Evolutionary conservation across 106 monocot genomes (phyloP).

Genomic region (Triglochin maritima): DNA sequence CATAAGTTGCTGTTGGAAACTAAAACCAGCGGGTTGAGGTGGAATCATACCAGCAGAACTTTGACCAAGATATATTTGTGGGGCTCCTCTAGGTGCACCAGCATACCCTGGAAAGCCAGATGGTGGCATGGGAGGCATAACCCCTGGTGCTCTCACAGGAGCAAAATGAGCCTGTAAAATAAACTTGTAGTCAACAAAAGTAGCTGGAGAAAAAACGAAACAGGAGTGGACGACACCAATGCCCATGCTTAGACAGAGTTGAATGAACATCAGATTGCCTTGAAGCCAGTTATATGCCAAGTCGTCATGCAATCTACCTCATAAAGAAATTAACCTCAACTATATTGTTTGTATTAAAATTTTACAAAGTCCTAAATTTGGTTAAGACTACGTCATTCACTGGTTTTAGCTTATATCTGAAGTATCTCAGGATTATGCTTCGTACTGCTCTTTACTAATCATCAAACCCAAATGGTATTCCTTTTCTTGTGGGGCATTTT

Average conservation of each 20-base stretch:
- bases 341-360: no score
- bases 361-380: no score
- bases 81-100: slow-evolving; percentile 23
- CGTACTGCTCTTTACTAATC: no score
- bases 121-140: slow-evolving; percentile 14
- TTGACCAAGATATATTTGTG: slow-evolving; percentile 41
- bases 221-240: not conserved
- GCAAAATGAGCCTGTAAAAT: slow-evolving; percentile 37
- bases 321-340: no score
- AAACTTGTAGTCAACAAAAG: not conserved
- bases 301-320: no score
- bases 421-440: no score
- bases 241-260: not conserved
- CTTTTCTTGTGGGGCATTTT: no score
- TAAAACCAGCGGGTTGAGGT: slow-evolving; percentile 30
- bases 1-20: slow-evolving; percentile 33
- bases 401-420: no score
- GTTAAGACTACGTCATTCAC: no score
- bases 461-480: no score
- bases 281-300: not conserved
- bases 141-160: slow-evolving; percentile 23
- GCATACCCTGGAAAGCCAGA: slow-evolving; percentile 32
- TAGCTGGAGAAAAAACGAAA: no score
- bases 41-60: slow-evolving; percentile 24
- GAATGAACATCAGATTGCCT: not conserved